Evolutionary conservation across 2,329 filamentous ascomycete genomes (phyloP), one percentile per base, ranked within the genome.

Genomic region (Chaetomium strumarium): DNA sequence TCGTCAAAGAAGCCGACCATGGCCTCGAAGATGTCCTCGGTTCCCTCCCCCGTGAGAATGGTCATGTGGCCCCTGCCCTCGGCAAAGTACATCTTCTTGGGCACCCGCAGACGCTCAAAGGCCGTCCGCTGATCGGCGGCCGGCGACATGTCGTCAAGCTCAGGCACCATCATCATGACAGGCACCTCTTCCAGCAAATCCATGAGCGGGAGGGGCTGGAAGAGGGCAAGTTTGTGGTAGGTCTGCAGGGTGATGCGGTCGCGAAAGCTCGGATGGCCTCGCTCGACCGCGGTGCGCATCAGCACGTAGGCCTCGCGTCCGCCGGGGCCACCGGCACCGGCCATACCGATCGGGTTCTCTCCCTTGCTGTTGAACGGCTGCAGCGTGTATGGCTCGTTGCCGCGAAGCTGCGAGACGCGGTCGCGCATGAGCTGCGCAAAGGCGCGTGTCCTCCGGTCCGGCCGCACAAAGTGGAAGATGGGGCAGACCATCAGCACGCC

Each of bases 301-400:
- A 66, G 48, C 16, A 24, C n/a, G 43, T 60, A 60, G n/a, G 57
- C 56, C 46, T 65, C 57, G 1, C 33, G 38, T 0, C 62, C 58
- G 3, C 53, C 61, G 0, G 59, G 46, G 5, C 42, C 42, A 11
- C 42, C 42, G n/a, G 42, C 30, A 30, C 42, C 42, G 9, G 30
- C 42, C 47, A 72, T 64, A 12, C 69, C 70, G 1, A 63, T 65
- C 2, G 68, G 66, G 46, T 71, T 70, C 49, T 70, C 64, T 8
- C 70, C 71, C 11, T 64, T 55, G 29, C 59, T 60, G 13, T 61
- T 70, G 13, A 74, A 53, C 31, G 70, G 59, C 1, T 69, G 67
- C 1, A 75, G 49, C 41, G 60, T 66, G 47, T 69, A 63, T 0
- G 72, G 65, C 31, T 58, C 51, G 53, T 75, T 74, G 9, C 73